phyloP scores from a whole-genome alignment of 2,329 filamentous ascomycete species.

The Phoma sp. region DNA sequence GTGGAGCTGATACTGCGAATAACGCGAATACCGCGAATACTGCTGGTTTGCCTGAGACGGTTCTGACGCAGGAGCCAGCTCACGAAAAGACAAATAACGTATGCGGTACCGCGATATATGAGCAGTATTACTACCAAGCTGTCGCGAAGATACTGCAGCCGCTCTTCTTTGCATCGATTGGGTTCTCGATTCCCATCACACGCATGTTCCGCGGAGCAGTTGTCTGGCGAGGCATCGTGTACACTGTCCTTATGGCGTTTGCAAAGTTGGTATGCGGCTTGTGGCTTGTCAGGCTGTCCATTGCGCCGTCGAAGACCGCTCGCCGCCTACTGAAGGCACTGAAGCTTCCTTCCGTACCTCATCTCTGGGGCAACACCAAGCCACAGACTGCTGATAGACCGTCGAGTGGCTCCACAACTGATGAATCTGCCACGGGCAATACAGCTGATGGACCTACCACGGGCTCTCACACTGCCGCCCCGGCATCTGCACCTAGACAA shows the following conservation, averaged over 20 bases:
- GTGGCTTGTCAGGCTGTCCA: slow-evolving; percentile 48
- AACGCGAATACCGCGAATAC: not conserved
- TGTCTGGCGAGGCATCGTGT: slow-evolving; percentile 76
- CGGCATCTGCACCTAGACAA: slow-evolving; percentile 5
- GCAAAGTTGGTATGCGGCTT: slow-evolving; percentile 51
- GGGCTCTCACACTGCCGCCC: not conserved
- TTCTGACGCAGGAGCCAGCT: too few relatives aligned
- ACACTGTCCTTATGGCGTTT: slow-evolving; percentile 72
- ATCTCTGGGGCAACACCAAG: slow-evolving; percentile 30
- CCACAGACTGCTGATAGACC: not conserved
- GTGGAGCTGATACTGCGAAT: not conserved
- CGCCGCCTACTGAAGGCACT: slow-evolving; percentile 18
- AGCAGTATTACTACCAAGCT: slow-evolving; percentile 54
- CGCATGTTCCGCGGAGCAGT: slow-evolving; percentile 68
- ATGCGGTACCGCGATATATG: slow-evolving; percentile 48
- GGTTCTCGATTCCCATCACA: slow-evolving; percentile 78
- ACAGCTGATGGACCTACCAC: not conserved
- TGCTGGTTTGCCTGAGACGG: not conserved
- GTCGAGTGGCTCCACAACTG: too few relatives aligned
- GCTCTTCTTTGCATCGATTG: slow-evolving; percentile 77
- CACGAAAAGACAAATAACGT: slow-evolving; percentile 8
- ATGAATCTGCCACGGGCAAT: too few relatives aligned
- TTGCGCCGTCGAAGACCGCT: slow-evolving; percentile 17
- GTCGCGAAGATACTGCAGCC: slow-evolving; percentile 66
- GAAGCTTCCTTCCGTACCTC: slow-evolving; percentile 29